Evolutionary conservation across 805 yeast genomes (phyloP), one percentile per base, ranked within the genome.

Genomic region (Pichia nakasei): DNA sequence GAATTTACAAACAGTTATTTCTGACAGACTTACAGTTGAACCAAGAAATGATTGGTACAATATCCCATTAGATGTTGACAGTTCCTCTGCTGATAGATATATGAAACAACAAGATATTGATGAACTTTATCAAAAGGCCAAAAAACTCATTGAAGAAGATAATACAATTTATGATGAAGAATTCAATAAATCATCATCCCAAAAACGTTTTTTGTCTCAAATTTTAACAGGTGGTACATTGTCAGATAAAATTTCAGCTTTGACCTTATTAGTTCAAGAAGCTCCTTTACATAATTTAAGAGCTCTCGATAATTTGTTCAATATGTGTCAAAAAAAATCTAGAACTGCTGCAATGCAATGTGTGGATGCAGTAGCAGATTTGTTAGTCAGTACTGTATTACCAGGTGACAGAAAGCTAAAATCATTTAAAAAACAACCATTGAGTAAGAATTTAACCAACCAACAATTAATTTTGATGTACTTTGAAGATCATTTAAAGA

Each of bases 311-410:
- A 82, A 82, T 33, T 66, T 93, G 50, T 60, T 85, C 49, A 73
- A 77, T 5, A 85, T 82, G 67, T 86, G 96, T 63, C 82, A 80
- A 53, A 88, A 91, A 68, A 93, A 93, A 66, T 82, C 95, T 19
- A 78, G 97, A 68, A 88, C 93, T 37, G 94, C 96, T 5, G 87
- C 96, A 17, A 68, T 89, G 52, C 96, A 87, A 62, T 85, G 96
- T 44, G 76, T 91, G 44, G 85, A 84, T 54, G 94, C 97, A 1
- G 66, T 91, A 54, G 84, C 85, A 60, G 98, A 93, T 80, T 73
- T 93, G 56, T 74, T 91, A 42, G 69, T 86, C 36, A 82, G 78
- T 57, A 95, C 95, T 26, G 73, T 88, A 22, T 73, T 93, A 39
- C 91, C 96, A 15, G 85, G 95, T 5, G 87, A 87, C 60, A 75